phyloP scores from a whole-genome alignment of 2,329 filamentous ascomycete species.

The Ophiostoma quercus region DNA sequence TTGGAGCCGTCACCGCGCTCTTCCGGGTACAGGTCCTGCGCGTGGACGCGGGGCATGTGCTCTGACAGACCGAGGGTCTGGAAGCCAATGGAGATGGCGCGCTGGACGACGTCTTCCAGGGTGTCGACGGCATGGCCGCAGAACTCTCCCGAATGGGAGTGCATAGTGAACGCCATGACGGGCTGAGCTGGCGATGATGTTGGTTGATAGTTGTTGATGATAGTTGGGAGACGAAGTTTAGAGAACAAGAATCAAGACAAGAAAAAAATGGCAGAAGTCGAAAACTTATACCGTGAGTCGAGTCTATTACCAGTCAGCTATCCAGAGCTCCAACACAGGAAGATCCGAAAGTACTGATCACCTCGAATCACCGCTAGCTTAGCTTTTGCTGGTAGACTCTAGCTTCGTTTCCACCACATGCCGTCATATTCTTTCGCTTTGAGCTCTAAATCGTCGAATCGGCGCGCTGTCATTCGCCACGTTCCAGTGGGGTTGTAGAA shows the following conservation, averaged over 20 bases:
- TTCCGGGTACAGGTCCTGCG: constrained; percentile 82
- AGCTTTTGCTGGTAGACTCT: not conserved
- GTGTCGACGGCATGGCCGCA: constrained; percentile 84
- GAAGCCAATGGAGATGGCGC: constrained; percentile 73
- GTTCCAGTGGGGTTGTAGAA: constrained; percentile 15
- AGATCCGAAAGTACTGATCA: not conserved
- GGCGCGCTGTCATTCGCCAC: constrained; percentile 24
- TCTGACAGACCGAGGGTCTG: constrained; percentile 83
- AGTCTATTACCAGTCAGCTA: not conserved
- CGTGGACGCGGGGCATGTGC: constrained; percentile 78
- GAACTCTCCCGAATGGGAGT: constrained; percentile 97
- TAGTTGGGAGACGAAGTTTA: not conserved
- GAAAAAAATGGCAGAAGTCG: not conserved
- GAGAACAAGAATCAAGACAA: not conserved
- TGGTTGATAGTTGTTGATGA: not conserved
- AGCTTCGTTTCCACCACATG: not conserved
- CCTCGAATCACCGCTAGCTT: not conserved
- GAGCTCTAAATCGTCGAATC: constrained; percentile 20
- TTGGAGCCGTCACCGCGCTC: constrained; percentile 59
- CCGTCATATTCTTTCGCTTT: not conserved
- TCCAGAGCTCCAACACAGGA: not conserved
- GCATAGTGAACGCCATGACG: constrained; percentile 90
- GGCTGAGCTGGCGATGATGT: too few species aligned
- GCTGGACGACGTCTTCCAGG: constrained; percentile 75
- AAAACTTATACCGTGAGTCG: not conserved